A percentile compares a stretch with the other conserved stretches of the same genome.
Evolutionary conservation across 148 eudicot genomes (phyloP).

Genomic region (Pharnaceum exiguum): DNA sequence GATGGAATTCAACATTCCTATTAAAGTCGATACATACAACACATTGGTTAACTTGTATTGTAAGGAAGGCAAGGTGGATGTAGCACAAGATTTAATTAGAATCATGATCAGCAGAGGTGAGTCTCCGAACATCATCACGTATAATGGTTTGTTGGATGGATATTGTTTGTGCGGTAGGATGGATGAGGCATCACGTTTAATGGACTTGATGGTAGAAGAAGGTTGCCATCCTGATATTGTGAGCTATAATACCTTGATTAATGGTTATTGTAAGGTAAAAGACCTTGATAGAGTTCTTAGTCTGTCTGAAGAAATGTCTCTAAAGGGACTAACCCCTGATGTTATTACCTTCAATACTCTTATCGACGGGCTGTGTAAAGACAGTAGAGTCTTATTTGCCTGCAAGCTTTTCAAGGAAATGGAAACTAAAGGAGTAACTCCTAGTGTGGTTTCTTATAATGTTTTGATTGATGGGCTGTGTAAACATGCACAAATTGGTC

Average conservation of each 20-base stretch:
- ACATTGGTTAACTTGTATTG: constrained; percentile 7
- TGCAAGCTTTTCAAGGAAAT: background rate
- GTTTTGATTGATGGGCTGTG: background rate
- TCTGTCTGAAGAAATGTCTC: background rate
- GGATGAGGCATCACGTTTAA: background rate
- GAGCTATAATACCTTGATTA: background rate
- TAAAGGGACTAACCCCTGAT: background rate
- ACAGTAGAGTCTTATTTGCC: background rate
- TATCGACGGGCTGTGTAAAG: background rate
- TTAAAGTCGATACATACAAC: background rate
- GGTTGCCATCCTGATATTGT: constrained; percentile 1
- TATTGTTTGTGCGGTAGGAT: background rate
- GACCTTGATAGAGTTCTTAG: background rate
- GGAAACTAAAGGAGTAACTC: background rate
- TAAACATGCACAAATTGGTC: background rate
- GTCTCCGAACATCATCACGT: background rate
- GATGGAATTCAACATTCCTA: background rate
- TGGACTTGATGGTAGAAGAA: background rate
- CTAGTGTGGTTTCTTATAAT: background rate
- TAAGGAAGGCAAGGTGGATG: constrained; percentile 9
- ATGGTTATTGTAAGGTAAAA: constrained; percentile 2
- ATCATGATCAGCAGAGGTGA: background rate
- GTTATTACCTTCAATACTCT: constrained; percentile 2
- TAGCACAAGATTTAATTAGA: background rate
- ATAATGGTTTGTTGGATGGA: background rate